Conservation (phyloP, 1,139 yeast genomes). For the Geotrichum europaeum region DNA sequence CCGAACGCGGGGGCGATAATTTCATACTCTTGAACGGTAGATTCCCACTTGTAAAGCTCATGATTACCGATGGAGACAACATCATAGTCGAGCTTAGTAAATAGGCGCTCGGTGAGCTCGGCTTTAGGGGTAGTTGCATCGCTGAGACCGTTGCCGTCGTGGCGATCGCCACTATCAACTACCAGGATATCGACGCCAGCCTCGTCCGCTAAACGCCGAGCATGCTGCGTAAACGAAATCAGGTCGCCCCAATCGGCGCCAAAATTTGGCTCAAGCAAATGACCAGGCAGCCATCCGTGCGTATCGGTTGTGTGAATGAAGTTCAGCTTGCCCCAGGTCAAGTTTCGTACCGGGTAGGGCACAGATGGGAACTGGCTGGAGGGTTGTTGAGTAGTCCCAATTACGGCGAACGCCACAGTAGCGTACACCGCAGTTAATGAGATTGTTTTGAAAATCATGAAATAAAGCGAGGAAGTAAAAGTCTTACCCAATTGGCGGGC, state of each 20-base stretch:
- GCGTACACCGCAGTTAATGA: neutral
- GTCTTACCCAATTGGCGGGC: neutral
- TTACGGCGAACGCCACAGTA: neutral
- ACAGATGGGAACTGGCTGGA: neutral
- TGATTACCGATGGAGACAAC: constrained; percentile 86
- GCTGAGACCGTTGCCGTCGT: constrained; percentile 87
- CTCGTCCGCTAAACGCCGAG: constrained; percentile 42
- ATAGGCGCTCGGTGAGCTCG: constrained; percentile 51
- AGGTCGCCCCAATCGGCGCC: constrained; percentile 94
- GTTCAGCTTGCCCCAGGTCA: constrained; percentile 66
- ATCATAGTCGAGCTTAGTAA: constrained; percentile 66
- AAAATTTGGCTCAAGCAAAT: constrained; percentile 64
- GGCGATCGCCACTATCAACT: constrained; percentile 89
- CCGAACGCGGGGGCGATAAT: constrained; percentile 52
- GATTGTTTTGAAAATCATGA: neutral
- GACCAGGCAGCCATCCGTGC: constrained; percentile 89
- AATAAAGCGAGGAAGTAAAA: neutral
- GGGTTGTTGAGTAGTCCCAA: neutral
- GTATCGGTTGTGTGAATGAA: constrained; percentile 93
- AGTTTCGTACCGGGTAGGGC: constrained; percentile 36
- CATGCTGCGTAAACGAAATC: constrained; percentile 54
- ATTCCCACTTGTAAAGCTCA: constrained; percentile 71
- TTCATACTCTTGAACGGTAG: constrained; percentile 61
- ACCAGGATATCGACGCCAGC: constrained; percentile 58
- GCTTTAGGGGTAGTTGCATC: constrained; percentile 79